Evolutionary conservation across 116 monocot species (phyloP), one percentile per base, ranked within the genome.

Genomic region (Iris pallida): DNA sequence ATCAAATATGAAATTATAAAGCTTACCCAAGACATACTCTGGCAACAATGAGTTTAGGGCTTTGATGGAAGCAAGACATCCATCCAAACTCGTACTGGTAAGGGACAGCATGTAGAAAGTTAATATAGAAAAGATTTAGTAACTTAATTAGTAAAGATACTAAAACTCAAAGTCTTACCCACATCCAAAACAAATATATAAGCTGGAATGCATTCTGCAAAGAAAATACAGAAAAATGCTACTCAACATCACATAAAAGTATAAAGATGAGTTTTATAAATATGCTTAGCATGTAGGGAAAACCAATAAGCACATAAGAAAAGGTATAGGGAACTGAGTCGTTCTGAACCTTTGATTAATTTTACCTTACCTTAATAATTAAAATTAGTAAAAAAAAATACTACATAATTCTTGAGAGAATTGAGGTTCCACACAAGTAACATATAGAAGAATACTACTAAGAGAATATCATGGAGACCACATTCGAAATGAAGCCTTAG

Each of bases 171-270:
- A 56, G 14, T 13, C 75, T 64, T 70, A 84, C 77, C 73, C 69
- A 71, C 43, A 84, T 84, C 84, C 84, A 84, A 5, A 84, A 8
- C 17, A 84, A 73, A 66, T 84, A 80, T 59, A 79, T 84, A 55
- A 84, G 65, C 47, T 84, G 76, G 44, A 84, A 84, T 0, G 73
- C 80, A 70, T 84, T 84, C 80, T 84, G 75, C 76, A 76, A 1
- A 46, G 15, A 71, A 3, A 30, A 30, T 30, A 30, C 3, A 30
- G 30, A 30, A 30, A 30, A 30, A 30, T 30, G 30, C 30, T 30
- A 30, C 30, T 30, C 30, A 30, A 30, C 30, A 30, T 30, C 30
- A 30, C 54, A 6, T 15, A 67, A 7, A 42, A 41, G 7, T 40
- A 42, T 54, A 7, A 14, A 7, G 6, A 63, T 16, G 13, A 54